These are phyloP conservation scores for Hortiboletus flavorubellus DNA, from an alignment of 768 basidiomycete species.

Conservation along the genomic window DNA sequence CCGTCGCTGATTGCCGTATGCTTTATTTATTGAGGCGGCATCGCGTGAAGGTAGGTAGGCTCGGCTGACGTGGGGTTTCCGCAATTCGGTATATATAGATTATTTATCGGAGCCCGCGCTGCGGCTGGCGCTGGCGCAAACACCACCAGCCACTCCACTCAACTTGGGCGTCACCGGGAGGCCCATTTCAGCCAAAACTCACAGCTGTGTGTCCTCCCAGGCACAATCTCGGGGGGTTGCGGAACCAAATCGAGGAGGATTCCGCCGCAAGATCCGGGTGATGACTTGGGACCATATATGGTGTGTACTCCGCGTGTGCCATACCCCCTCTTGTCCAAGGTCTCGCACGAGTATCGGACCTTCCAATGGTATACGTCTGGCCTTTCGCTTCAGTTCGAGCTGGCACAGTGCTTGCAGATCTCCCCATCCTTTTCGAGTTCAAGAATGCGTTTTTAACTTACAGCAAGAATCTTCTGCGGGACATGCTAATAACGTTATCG, in stretches of 20 bases:
- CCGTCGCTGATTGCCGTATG: slow-evolving; percentile 12
- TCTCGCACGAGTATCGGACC: slow-evolving; percentile 4
- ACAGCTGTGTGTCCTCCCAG: background rate
- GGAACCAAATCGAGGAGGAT: background rate
- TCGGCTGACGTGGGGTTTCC: background rate
- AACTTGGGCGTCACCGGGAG: background rate
- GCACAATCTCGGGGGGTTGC: background rate
- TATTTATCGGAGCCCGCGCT: background rate
- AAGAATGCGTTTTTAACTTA: too few relatives aligned
- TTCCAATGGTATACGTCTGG: background rate
- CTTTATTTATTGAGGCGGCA: background rate
- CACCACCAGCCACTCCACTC: slow-evolving; percentile 1
- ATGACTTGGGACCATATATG: background rate
- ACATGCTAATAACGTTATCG: too few relatives aligned
- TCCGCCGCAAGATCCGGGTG: background rate
- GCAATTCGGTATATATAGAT: background rate
- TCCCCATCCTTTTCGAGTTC: background rate
- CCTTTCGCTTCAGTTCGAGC: background rate
- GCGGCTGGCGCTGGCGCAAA: slow-evolving; percentile 17
- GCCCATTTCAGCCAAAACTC: background rate
- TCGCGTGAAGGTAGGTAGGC: background rate
- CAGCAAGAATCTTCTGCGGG: too few relatives aligned
- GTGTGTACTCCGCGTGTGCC: background rate
- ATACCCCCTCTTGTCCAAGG: background rate
- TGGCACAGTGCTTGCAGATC: background rate